Percentiles rank a stretch among this genome's conserved stretches.
phyloP scores from a whole-genome alignment of 2,329 filamentous ascomycete species.

The Fusarium sp. region DNA sequence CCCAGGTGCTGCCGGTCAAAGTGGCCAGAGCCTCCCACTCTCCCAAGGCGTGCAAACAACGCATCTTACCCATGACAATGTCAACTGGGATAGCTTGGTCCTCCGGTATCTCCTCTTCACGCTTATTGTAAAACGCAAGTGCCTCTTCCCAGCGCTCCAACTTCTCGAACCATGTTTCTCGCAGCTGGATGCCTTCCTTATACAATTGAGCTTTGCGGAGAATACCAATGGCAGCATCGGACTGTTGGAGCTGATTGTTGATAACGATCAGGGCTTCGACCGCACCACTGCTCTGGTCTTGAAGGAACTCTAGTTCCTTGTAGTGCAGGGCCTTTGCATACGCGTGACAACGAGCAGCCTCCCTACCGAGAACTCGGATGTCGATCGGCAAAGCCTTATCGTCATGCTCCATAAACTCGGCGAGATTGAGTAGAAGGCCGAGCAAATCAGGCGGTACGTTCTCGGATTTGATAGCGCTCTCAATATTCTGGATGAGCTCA shows the following conservation, averaged over 20 bases:
- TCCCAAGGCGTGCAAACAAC: slow-evolving; percentile 94
- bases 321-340: slow-evolving; percentile 99
- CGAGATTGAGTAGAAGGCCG: slow-evolving; percentile 92
- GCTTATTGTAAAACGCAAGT: slow-evolving; percentile 88
- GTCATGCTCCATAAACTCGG: slow-evolving; percentile 99
- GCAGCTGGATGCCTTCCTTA: slow-evolving; percentile 90
- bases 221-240: slow-evolving; percentile 98
- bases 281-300: slow-evolving; percentile 94
- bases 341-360: slow-evolving; percentile 95
- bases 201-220: slow-evolving; percentile 95
- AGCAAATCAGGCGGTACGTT: slow-evolving; percentile 97
- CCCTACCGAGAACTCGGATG: slow-evolving; percentile 91
- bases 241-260: slow-evolving; percentile 99
- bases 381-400: slow-evolving; percentile 98
- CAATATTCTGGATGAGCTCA: slow-evolving; percentile 94
- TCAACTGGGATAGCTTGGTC: slow-evolving; percentile 79
- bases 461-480: slow-evolving; percentile 93
- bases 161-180: slow-evolving; percentile 99
- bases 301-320: slow-evolving; percentile 97
- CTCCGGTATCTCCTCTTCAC: slow-evolving; percentile 76
- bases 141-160: slow-evolving; percentile 98
- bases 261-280: slow-evolving; percentile 99
- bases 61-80: slow-evolving; percentile 99
- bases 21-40: slow-evolving; percentile 96
- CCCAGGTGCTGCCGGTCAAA: slow-evolving; percentile 93